Evolutionary conservation across 495 filamentous ascomycete genomes (phyloP).

Genomic region (Neurospora tetrasperma): DNA sequence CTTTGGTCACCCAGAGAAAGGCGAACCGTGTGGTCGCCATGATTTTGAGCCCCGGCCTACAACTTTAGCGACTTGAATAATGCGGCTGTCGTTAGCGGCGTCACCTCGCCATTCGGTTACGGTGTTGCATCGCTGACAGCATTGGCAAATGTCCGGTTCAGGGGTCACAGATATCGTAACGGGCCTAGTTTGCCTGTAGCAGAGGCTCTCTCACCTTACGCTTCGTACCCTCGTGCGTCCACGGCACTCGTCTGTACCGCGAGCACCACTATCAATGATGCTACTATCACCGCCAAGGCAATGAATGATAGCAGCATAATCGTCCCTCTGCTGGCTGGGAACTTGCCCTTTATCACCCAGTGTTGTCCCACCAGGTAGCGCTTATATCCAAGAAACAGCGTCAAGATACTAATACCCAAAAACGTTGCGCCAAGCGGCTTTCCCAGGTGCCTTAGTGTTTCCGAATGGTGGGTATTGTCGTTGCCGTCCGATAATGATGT

Average conservation of each 20-base stretch:
- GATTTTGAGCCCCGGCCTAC: neutral
- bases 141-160: neutral
- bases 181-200: neutral
- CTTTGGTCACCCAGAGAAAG: neutral
- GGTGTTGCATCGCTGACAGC: neutral
- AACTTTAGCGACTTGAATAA: neutral
- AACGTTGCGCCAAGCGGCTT: slow-evolving; percentile 94
- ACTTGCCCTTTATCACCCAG: slow-evolving; percentile 90
- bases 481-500: slow-evolving; percentile 40
- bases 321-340: slow-evolving; percentile 83
- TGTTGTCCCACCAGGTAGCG: slow-evolving; percentile 56
- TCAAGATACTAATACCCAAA: slow-evolving; percentile 72
- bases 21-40: neutral
- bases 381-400: slow-evolving; percentile 70
- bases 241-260: slow-evolving; percentile 42
- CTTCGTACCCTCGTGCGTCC: neutral
- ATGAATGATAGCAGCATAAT: slow-evolving; percentile 67
- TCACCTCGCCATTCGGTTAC: neutral
- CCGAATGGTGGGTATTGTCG: slow-evolving; percentile 10
- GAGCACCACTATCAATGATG: slow-evolving; percentile 60
- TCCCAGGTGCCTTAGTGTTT: slow-evolving; percentile 62
- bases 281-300: slow-evolving; percentile 58
- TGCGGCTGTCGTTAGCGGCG: neutral
- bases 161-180: neutral
- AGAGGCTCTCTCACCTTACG: neutral